phyloP scores from a whole-genome alignment of 192 early-diverging fungal species.

The Podila horticola region DNA sequence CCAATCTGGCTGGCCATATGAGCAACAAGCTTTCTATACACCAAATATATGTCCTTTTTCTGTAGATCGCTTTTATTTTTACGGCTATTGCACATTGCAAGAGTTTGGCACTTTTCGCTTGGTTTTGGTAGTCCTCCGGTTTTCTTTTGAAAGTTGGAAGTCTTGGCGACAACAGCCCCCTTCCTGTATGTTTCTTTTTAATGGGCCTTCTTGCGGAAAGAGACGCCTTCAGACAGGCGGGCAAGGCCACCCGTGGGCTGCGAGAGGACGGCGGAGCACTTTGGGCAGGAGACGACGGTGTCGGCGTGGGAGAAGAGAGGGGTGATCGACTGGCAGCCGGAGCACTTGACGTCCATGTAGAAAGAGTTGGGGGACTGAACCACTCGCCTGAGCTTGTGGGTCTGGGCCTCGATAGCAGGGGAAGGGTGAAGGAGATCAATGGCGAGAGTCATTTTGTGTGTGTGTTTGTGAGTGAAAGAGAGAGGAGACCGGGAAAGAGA shows the following conservation, averaged over 20 bases:
- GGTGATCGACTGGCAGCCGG: constrained; percentile 87
- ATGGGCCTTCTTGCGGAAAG: constrained; percentile 84
- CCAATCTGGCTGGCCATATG: not conserved
- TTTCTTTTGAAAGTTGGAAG: not conserved
- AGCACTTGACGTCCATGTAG: constrained; percentile 99
- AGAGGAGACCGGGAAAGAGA: not conserved
- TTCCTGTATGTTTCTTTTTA: constrained; percentile 41
- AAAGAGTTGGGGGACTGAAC: constrained; percentile 88
- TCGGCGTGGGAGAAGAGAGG: constrained; percentile 93
- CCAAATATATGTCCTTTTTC: not conserved
- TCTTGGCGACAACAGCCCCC: too few relatives aligned
- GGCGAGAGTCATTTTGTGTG: constrained; percentile 68
- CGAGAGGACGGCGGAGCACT: constrained; percentile 87
- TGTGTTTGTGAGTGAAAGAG: not conserved
- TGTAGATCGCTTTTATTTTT: not conserved
- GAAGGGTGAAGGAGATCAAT: constrained; percentile 96
- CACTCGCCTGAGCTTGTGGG: constrained; percentile 72
- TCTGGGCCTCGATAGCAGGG: constrained; percentile 73
- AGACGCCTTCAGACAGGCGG: constrained; percentile 81
- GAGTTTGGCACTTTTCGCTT: not conserved
- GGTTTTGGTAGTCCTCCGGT: not conserved
- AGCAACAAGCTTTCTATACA: not conserved
- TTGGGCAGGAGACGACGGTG: constrained; percentile 86
- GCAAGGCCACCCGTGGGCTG: constrained; percentile 93
- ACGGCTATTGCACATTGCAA: too few relatives aligned